Evolutionary conservation across 192 early-diverging fungal genomes (phyloP).

Genomic region (Fimicolochytrium jonesii): DNA sequence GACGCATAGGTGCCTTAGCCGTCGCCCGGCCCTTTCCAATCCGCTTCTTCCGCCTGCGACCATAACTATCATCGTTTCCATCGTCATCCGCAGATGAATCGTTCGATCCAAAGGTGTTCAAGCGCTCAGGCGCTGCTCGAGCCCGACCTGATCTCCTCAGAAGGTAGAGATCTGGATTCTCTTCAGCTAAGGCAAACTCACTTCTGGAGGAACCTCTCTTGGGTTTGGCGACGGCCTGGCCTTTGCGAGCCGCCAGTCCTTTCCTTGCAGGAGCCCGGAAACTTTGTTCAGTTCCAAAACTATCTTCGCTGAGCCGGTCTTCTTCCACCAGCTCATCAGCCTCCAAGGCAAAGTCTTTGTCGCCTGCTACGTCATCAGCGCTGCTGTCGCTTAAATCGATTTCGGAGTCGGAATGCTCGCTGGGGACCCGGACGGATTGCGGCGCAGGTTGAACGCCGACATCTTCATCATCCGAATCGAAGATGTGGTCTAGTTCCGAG

Average conservation of each 20-base stretch:
- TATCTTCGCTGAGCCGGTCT: too few species aligned
- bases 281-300: neutral
- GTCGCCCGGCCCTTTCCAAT: neutral
- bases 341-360: constrained; percentile 6
- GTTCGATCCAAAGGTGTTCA: neutral
- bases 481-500: constrained; percentile 15
- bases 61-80: constrained; percentile 8
- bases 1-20: neutral
- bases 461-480: constrained; percentile 6
- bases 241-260: neutral
- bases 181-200: constrained; percentile 15
- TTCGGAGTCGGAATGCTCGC: neutral
- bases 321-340: constrained; percentile 12
- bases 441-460: neutral
- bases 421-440: neutral
- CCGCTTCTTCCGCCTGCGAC: neutral
- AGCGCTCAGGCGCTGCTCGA: constrained; percentile 4
- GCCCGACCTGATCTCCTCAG: constrained; percentile 22
- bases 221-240: neutral
- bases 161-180: constrained; percentile 22
- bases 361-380: neutral
- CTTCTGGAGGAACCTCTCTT: neutral
- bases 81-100: constrained; percentile 1
- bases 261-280: constrained; percentile 3
- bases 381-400: neutral